Evolutionary conservation across 495 filamentous ascomycete species (phyloP).

Genomic region (Penicillium daleae): DNA sequence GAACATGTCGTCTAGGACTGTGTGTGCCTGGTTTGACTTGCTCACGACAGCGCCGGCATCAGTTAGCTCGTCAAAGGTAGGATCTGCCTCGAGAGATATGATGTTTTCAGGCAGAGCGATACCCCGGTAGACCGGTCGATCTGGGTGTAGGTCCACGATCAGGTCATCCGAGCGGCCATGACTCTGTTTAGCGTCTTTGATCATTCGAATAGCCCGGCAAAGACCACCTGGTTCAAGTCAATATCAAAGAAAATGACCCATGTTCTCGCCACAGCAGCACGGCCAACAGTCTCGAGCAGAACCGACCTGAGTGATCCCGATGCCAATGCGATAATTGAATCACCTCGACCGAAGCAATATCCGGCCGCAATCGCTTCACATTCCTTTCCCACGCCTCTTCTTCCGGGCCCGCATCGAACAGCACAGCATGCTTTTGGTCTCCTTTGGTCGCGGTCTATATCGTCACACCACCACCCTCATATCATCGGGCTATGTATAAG

Average conservation of each 20-base stretch:
- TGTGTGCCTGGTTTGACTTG: slow-evolving; percentile 51
- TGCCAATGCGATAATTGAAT: slow-evolving; percentile 78
- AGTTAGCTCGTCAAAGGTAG: slow-evolving; percentile 56
- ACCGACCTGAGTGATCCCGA: slow-evolving; percentile 59
- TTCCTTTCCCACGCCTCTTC: slow-evolving; percentile 60
- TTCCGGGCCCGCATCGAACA: slow-evolving; percentile 65
- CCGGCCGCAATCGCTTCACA: slow-evolving; percentile 50
- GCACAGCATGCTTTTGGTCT: slow-evolving; percentile 53
- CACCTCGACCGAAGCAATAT: slow-evolving; percentile 68
- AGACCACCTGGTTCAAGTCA: slow-evolving; percentile 50
- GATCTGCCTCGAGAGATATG: slow-evolving; percentile 61
- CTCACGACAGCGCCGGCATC: slow-evolving; percentile 49
- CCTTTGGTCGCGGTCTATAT: slow-evolving; percentile 57
- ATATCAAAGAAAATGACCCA: not conserved
- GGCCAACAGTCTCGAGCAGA: not conserved
- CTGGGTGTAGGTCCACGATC: slow-evolving; percentile 58
- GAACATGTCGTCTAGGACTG: slow-evolving; percentile 59
- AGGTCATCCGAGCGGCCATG: slow-evolving; percentile 35
- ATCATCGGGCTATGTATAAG: not conserved
- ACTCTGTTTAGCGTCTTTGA: slow-evolving; percentile 48
- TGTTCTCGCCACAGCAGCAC: not conserved
- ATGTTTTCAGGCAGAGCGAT: slow-evolving; percentile 45
- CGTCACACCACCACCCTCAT: not conserved
- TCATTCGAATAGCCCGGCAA: slow-evolving; percentile 47
- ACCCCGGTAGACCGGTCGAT: slow-evolving; percentile 58